These are phyloP conservation scores for Hymenotorrendiella dingleyae DNA, from an alignment of 2,329 filamentous ascomycete species.

Conservation along the genomic window DNA sequence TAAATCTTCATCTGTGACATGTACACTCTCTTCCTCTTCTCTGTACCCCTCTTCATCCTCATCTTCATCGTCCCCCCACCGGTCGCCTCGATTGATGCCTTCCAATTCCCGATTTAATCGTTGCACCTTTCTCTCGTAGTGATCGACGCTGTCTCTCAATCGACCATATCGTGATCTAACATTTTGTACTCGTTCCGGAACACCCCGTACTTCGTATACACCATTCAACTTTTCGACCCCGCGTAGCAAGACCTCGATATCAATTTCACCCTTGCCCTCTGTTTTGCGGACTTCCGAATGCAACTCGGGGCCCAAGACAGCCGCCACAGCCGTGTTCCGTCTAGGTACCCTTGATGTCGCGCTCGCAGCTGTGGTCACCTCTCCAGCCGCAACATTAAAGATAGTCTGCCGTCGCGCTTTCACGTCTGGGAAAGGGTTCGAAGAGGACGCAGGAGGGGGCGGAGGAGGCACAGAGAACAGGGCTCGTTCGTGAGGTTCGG, in stretches of 20 bases:
- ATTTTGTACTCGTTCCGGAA: slow-evolving; percentile 66
- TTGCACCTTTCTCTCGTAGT: slow-evolving; percentile 74
- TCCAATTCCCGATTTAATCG: slow-evolving; percentile 71
- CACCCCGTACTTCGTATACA: slow-evolving; percentile 80
- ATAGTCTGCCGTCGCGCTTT: slow-evolving; percentile 51
- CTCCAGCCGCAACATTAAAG: slow-evolving; percentile 55
- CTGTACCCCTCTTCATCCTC: slow-evolving; percentile 40
- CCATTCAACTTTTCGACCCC: slow-evolving; percentile 86
- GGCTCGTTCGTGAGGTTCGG: slow-evolving; percentile 87
- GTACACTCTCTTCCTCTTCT: slow-evolving; percentile 34
- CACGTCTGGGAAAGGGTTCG: slow-evolving; percentile 40
- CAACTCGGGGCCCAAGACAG: slow-evolving; percentile 80
- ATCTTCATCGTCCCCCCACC: slow-evolving; percentile 48
- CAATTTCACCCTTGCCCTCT: slow-evolving; percentile 62
- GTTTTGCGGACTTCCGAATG: slow-evolving; percentile 68
- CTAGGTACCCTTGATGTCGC: slow-evolving; percentile 47
- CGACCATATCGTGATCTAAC: slow-evolving; percentile 67
- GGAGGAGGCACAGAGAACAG: slow-evolving; percentile 80
- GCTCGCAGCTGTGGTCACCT: slow-evolving; percentile 51
- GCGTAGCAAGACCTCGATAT: slow-evolving; percentile 76
- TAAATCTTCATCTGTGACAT: slow-evolving; percentile 63
- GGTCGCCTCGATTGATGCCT: slow-evolving; percentile 61
- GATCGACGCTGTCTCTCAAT: slow-evolving; percentile 66
- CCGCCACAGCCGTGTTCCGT: slow-evolving; percentile 78
- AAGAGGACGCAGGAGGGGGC: slow-evolving; percentile 39